Conservation (phyloP, 441 rosid species). For the Raphanus hybrid region DNA sequence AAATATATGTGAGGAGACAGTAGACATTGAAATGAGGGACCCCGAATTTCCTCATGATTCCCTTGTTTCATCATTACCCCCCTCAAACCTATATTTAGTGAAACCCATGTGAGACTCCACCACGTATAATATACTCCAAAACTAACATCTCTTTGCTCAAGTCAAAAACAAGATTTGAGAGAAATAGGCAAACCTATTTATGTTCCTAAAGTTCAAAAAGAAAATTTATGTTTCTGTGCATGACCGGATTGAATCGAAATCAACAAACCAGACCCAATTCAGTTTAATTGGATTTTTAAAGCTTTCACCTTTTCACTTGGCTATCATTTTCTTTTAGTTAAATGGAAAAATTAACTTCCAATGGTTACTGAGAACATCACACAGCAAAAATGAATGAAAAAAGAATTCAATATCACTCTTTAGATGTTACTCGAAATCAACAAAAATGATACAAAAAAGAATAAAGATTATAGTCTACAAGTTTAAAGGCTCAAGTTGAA, state of each 20-base stretch:
- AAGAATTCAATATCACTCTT: conserved; percentile 23
- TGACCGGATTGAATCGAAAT: not conserved
- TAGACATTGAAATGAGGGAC: conserved; percentile 43
- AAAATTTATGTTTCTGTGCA: not conserved
- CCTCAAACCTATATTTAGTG: conserved; percentile 39
- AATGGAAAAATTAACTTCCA: not conserved
- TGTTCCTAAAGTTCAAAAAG: no score
- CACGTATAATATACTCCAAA: conserved; percentile 30
- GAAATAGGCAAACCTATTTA: not conserved
- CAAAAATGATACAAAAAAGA: conserved; percentile 29
- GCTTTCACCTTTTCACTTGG: not conserved
- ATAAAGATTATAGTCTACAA: conserved; percentile 1
- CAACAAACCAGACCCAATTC: not conserved
- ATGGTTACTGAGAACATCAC: not conserved
- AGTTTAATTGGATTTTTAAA: no score
- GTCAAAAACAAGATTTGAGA: not conserved
- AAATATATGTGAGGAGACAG: conserved; percentile 28
- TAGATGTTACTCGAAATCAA: not conserved
- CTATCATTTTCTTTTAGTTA: not conserved
- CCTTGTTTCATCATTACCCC: conserved; percentile 43
- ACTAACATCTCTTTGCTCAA: conserved; percentile 7
- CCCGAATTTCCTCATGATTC: conserved; percentile 38
- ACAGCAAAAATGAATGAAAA: conserved; percentile 1
- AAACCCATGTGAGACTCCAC: conserved; percentile 43
- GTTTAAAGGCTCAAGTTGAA: conserved; percentile 36